Evolutionary conservation across 768 basidiomycete species (phyloP).

Genomic region (Lactarius sp.): DNA sequence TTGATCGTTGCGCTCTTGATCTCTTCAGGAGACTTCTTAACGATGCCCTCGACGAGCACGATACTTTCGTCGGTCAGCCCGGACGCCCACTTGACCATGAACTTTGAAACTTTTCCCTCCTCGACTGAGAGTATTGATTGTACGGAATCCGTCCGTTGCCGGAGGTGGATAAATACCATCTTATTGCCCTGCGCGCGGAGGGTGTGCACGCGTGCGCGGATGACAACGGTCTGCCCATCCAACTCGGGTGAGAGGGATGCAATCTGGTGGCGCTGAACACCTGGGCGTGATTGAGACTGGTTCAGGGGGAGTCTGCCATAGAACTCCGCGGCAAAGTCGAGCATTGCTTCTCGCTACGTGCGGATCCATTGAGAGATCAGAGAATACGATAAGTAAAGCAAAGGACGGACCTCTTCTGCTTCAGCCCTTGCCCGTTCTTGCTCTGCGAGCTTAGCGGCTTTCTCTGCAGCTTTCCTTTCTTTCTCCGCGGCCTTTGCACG

Average conservation of each 20-base stretch:
- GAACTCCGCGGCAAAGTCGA: slow-evolving; percentile 75
- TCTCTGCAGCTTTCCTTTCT: slow-evolving; percentile 82
- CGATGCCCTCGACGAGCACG: slow-evolving; percentile 81
- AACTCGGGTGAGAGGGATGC: slow-evolving; percentile 52
- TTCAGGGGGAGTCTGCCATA: slow-evolving; percentile 89
- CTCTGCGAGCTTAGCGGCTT: slow-evolving; percentile 73
- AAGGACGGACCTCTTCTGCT: slow-evolving; percentile 50
- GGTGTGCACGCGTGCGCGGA: slow-evolving; percentile 89
- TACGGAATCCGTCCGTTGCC: slow-evolving; percentile 81
- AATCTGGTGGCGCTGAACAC: slow-evolving; percentile 59
- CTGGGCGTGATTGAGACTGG: slow-evolving; percentile 78
- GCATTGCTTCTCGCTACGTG: slow-evolving; percentile 14
- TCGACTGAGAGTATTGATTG: slow-evolving; percentile 77
- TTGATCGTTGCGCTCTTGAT: slow-evolving; percentile 89
- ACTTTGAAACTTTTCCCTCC: slow-evolving; percentile 80
- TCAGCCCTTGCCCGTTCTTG: slow-evolving; percentile 62
- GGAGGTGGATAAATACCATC: slow-evolving; percentile 90
- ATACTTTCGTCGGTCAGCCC: slow-evolving; percentile 81
- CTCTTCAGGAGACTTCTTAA: slow-evolving; percentile 71
- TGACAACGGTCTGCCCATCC: slow-evolving; percentile 69
- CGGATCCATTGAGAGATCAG: not conserved
- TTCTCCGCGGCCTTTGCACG: slow-evolving; percentile 88
- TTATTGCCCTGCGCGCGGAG: slow-evolving; percentile 90
- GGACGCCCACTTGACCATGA: slow-evolving; percentile 94
- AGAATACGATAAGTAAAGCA: not conserved